phyloP scores from a whole-genome alignment of 495 filamentous ascomycete genomes.

The Penicillium cataractarum region DNA sequence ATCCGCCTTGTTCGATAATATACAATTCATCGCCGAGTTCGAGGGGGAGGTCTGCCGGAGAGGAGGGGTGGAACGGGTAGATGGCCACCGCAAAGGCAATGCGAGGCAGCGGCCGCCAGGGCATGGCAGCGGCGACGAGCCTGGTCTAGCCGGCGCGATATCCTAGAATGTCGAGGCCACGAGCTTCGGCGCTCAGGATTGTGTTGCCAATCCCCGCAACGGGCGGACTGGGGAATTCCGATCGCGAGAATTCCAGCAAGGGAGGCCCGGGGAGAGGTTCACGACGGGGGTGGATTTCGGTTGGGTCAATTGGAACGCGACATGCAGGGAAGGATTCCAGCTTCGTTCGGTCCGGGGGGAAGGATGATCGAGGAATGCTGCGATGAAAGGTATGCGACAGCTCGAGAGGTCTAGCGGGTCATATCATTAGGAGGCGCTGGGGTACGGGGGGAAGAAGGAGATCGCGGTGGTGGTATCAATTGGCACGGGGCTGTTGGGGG shows the following conservation, averaged over 20 bases:
- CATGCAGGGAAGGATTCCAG: slow-evolving; percentile 33
- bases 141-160: slow-evolving; percentile 12
- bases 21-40: slow-evolving; percentile 98
- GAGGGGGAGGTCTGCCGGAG: slow-evolving; percentile 89
- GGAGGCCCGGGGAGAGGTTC: slow-evolving; percentile 24
- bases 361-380: slow-evolving; percentile 30
- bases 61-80: slow-evolving; percentile 86
- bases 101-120: slow-evolving; percentile 94
- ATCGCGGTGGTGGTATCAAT: background rate
- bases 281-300: slow-evolving; percentile 32
- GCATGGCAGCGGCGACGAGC: slow-evolving; percentile 61
- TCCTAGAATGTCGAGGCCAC: slow-evolving; percentile 19
- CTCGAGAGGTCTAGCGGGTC: slow-evolving; percentile 27
- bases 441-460: background rate
- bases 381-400: slow-evolving; percentile 28
- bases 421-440: slow-evolving; percentile 24
- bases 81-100: slow-evolving; percentile 97
- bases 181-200: slow-evolving; percentile 2
- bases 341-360: slow-evolving; percentile 17
- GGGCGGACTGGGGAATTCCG: slow-evolving; percentile 17
- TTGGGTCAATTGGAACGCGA: slow-evolving; percentile 32
- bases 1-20: slow-evolving; percentile 94
- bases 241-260: slow-evolving; percentile 19
- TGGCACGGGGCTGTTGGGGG: slow-evolving; percentile 13
- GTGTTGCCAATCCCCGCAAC: slow-evolving; percentile 21